A percentile compares a stretch with the other conserved stretches of the same genome.
Conservation (phyloP, 257 asterid species). For the Fraxinus cuspidata region DNA sequence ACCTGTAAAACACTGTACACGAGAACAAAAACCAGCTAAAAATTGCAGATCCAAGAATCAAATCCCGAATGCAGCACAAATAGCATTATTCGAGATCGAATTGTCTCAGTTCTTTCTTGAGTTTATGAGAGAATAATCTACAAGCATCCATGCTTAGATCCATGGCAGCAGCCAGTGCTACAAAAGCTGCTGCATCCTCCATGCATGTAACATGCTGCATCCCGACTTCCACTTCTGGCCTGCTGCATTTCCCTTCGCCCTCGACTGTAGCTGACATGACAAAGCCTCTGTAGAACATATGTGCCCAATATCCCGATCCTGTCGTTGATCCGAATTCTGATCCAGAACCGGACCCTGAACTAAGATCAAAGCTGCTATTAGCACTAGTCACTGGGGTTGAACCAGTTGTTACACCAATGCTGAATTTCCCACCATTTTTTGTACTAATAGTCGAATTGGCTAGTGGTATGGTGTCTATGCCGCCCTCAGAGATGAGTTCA, state of each 20-base stretch:
- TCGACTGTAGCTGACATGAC: constrained; percentile 86
- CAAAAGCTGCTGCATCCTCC: constrained; percentile 96
- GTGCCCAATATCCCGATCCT: constrained; percentile 86
- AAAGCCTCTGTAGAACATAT: constrained; percentile 71
- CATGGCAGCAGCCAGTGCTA: constrained; percentile 95
- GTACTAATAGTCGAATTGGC: constrained; percentile 61
- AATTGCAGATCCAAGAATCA: constrained; percentile 25
- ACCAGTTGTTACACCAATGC: constrained; percentile 73
- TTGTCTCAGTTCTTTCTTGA: constrained; percentile 80
- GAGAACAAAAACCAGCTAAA: constrained; percentile 26
- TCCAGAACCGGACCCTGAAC: constrained; percentile 61
- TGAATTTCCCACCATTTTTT: constrained; percentile 69
- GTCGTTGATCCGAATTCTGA: constrained; percentile 58
- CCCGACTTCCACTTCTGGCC: constrained; percentile 91
- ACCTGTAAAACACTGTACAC: constrained; percentile 59
- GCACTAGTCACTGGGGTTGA: constrained; percentile 79
- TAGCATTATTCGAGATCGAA: constrained; percentile 41
- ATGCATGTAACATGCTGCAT: constrained; percentile 89
- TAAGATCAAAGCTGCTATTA: constrained; percentile 74
- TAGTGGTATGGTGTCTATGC: constrained; percentile 64
- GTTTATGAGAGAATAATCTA: constrained; percentile 66
- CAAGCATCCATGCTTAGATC: constrained; percentile 96
- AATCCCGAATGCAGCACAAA: constrained; percentile 3
- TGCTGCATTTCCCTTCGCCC: constrained; percentile 65
- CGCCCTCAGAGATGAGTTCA: constrained; percentile 81